A percentile compares a stretch with the other conserved stretches of the same genome.
phyloP scores from a whole-genome alignment of 2,329 filamentous ascomycete genomes.

The Fusarium goolgardi region DNA sequence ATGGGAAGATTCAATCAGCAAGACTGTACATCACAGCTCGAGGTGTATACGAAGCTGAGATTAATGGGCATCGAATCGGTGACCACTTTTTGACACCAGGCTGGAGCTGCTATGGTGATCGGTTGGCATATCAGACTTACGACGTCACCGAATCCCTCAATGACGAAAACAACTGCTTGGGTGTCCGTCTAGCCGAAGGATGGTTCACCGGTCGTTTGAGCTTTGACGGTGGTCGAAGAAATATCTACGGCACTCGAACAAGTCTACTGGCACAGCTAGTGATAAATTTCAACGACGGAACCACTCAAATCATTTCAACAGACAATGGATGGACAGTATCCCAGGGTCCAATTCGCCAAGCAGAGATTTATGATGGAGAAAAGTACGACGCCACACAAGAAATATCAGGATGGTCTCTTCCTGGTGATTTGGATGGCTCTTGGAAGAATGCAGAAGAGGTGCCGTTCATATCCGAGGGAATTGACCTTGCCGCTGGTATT shows the following conservation, averaged over 20 bases:
- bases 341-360: conserved; percentile 50
- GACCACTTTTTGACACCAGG: conserved; percentile 61
- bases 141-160: conserved; percentile 60
- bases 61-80: conserved; percentile 57
- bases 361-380: conserved; percentile 66
- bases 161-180: conserved; percentile 27
- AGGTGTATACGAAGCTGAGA: conserved; percentile 60
- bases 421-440: background rate
- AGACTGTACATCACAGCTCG: conserved; percentile 59
- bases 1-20: background rate
- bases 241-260: conserved; percentile 54
- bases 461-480: conserved; percentile 13
- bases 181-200: conserved; percentile 57
- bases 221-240: conserved; percentile 41
- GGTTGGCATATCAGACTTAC: conserved; percentile 63
- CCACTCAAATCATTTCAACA: conserved; percentile 46
- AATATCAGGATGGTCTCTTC: conserved; percentile 33
- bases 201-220: conserved; percentile 60
- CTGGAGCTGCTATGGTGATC: conserved; percentile 62
- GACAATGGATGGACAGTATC: conserved; percentile 55
- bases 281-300: conserved; percentile 51
- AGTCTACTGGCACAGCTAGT: conserved; percentile 56
- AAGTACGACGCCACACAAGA: conserved; percentile 57
- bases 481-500: conserved; percentile 42
- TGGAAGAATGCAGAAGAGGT: background rate